Evolutionary conservation across 805 yeast genomes (phyloP), one percentile per base, ranked within the genome.

Genomic region (Wickerhamiella cacticola): DNA sequence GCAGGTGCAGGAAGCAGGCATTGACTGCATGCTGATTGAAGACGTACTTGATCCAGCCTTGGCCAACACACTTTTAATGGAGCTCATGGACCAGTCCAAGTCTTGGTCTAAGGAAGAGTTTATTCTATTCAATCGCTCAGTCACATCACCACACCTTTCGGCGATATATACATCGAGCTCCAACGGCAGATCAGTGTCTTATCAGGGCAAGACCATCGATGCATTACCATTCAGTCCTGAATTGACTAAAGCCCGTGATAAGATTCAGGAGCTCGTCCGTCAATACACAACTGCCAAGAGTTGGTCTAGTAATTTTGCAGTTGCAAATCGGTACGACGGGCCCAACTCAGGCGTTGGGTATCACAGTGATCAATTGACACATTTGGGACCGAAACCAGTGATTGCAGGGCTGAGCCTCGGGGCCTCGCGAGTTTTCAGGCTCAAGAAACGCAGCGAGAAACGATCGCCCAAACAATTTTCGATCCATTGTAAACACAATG

Each of bases 281-380:
- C 53, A 59, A n/a, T n/a, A n/a, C n/a, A n/a, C n/a, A n/a, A n/a
- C n/a, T n/a, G n/a, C n/a, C n/a, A n/a, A n/a, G n/a, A n/a, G n/a
- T n/a, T 81, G 87, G 87, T 55, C 55, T 2, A 75, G 75, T 13
- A 72, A 73, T 48, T 61, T 74, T 10, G 75, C 78, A 19, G 68
- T 80, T 3, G 73, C 74, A 16, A 82, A 82, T 55, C 63, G 67
- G 46, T 83, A 76, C 60, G 72, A 70, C 5, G 63, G 65, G 4
- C 68, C 72, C 7, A 62, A 66, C 4, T 73, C 73, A 50, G 68
- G 76, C 51, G 69, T 82, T 26, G 86, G 80, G 44, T 82, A 79
- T 76, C 94, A 83, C 59, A 78, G 87, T 1, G 94, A 83, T 60
- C 72, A 82, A 49, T 60, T 83, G 52, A 78, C 85, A 0, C 70